Base-by-base conservation (phyloP, 305 asterid species). In the Solanum hybrid region DNA sequence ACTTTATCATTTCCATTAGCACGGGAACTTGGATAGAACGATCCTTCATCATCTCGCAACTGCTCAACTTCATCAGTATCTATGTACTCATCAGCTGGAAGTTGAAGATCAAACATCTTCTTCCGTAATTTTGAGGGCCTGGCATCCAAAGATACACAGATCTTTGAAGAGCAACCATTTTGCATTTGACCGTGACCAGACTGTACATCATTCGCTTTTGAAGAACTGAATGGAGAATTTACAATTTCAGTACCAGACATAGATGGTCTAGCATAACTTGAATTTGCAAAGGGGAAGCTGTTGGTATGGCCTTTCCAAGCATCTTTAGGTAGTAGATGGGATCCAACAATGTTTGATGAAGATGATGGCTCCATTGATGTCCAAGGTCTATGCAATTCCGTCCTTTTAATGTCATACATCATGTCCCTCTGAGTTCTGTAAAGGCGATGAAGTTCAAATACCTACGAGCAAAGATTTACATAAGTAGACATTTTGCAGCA, bases 401-500 rank as follows among this genome's bases (percentile, higher is more conserved):
- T 93, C 90, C 93, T 93, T 91, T 93, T 92, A 76, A 90, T 92
- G 91, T 95, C 98, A 90, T 95, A 95, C 99, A 97, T 97, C 99
- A 97, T 95, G 93, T 95, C 95, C 94, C 95, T 94, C 94, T 97
- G 99, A 88, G 93, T 95, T 93, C 95, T 93, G 91, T 97, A 97
- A 74, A 97, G 94, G 85, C 98, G 97, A 90, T 97, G 99, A 92
- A 97, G 99, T 92, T 97, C 99, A 88, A 29, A 91, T 75, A 97
- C 99, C 99, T 97, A 89, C 77, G 69, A 61, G 84, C 34, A 79
- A 85, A 88, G 39, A n/a, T 42, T 22, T n/a, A 81, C 74, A 39
- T 82, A 42, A 79, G 89, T 64, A 88, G 91, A 88, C 74, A 78
- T 78, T 80, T 89, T 42, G 87, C 26, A 83, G 73, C 28, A 42